Base-by-base conservation (phyloP, 179 eudicot species). In the Camellia oleifera region DNA sequence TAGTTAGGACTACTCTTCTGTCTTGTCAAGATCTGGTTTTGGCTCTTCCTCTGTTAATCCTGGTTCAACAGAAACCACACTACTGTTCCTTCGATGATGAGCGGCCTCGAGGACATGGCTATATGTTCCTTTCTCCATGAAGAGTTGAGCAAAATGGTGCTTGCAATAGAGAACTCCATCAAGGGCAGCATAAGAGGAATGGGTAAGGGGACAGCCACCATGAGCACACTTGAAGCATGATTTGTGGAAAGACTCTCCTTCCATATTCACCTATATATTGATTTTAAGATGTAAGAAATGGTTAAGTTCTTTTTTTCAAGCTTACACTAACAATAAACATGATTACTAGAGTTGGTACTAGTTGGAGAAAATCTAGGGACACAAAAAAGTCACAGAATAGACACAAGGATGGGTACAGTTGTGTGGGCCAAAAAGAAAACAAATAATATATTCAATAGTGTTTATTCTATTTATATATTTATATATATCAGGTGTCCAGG, bases 241-340 rank as follows among this genome's bases (percentile, higher is more conserved):
- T 74, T 91, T 96, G 87, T 96, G 99, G 88, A 84, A 96, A 50
- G 91, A 85, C 72, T 96, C 97, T 80, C 97, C 99, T 81, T 96
- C 99, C 95, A 96, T 87, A 1, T 86, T 89, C 82, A 97, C 83
- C 97, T 97, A 82, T 68, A 56, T 15, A 17, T 14, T 26, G 53
- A 13, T 15, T 48, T 4, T 48, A 7, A 4, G 7, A 48, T 48
- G 52, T 23, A 13, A 26, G 0, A 44, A 76, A 56, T 7, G 5
- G 54, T 20, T 58, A 10, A 12, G 45, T 2, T 32, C 42, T 61
- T 15, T 64, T 61, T 15, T 64, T 76, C 45, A 42, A 32, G 48
- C 48, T 67, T 67, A 64, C 0, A 3, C 50, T 40, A 4, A 15
- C 5, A 15, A 17, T 15, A 60, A 32, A 32, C 2, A 32, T 32